Percentiles rank a stretch among this genome's conserved stretches.
These are phyloP conservation scores for Pythium aquatile DNA, from an alignment of 352 stramenopile genomes.

Conservation along the genomic window DNA sequence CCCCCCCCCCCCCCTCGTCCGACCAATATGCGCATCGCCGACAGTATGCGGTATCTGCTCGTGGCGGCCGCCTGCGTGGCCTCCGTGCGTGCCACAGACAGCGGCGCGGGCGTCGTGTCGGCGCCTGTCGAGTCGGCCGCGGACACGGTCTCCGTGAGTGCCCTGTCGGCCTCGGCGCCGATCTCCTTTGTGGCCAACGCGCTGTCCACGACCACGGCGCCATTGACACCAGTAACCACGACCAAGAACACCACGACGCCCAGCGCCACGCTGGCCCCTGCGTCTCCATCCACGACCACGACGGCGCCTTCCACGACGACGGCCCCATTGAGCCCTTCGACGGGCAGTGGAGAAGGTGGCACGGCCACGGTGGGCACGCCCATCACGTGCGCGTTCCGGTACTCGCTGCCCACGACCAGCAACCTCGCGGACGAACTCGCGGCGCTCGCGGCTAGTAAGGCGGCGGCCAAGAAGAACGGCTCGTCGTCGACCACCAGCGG, in stretches of 20 bases:
- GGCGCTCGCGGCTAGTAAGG: slow-evolving; percentile 13
- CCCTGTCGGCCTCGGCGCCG: slow-evolving; percentile 15
- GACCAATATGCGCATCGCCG: slow-evolving; percentile 18
- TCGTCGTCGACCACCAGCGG: slow-evolving; percentile 8
- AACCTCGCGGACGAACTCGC: slow-evolving; percentile 27
- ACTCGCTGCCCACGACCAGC: slow-evolving; percentile 26
- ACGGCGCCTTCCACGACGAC: slow-evolving; percentile 2
- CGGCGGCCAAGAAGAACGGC: slow-evolving; percentile 11
- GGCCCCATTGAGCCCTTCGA: neutral
- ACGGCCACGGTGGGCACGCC: slow-evolving; percentile 7
- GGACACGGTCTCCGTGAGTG: slow-evolving; percentile 14
- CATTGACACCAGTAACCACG: neutral
- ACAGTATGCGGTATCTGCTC: slow-evolving; percentile 18
- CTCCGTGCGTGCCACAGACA: slow-evolving; percentile 12
- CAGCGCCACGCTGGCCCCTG: neutral
- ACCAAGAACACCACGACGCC: neutral
- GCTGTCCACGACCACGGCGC: neutral
- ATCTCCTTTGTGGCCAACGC: slow-evolving; percentile 2
- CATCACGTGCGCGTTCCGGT: slow-evolving; percentile 30
- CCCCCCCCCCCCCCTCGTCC: neutral
- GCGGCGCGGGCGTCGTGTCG: slow-evolving; percentile 8
- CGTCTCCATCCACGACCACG: neutral
- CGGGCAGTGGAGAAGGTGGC: slow-evolving; percentile 8
- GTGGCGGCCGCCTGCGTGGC: slow-evolving; percentile 3
- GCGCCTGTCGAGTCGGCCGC: neutral